These are phyloP conservation scores for Uronychia setigera DNA, from an alignment of 73 alveolate species.

Conservation along the genomic window DNA sequence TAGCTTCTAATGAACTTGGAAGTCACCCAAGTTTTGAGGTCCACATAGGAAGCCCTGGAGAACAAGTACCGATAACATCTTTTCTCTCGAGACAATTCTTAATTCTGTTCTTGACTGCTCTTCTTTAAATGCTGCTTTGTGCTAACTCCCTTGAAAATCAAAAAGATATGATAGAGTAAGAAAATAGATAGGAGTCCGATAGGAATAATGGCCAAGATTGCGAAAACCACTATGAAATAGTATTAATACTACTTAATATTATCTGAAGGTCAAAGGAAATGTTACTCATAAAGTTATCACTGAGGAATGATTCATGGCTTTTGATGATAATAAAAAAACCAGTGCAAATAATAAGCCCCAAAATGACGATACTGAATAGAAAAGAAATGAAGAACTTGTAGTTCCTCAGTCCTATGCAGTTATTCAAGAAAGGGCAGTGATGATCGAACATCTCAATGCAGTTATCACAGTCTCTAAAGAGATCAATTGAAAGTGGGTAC, in stretches of 20 bases:
- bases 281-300: neutral
- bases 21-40: too few relatives aligned
- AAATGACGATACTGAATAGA: neutral
- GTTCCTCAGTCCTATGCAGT: constrained; percentile 73
- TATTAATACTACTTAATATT: too few relatives aligned
- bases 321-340: neutral
- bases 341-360: neutral
- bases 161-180: neutral
- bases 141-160: neutral
- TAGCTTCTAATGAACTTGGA: too few relatives aligned
- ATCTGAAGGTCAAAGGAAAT: neutral
- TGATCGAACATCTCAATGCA: constrained; percentile 75
- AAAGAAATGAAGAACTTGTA: constrained; percentile 38
- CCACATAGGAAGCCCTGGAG: too few relatives aligned
- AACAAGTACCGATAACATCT: too few relatives aligned
- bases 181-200: neutral
- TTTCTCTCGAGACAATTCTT: too few relatives aligned
- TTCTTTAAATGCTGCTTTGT: neutral
- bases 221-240: neutral
- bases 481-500: constrained; percentile 58
- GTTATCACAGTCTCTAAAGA: constrained; percentile 47
- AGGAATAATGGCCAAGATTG: neutral
- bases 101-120: too few relatives aligned
- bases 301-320: neutral
- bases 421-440: constrained; percentile 66